A percentile compares a stretch with the other conserved stretches of the same genome.
phyloP scores from a whole-genome alignment of 1,284 basidiomycete genomes.

The Ganoderma resinaceum region DNA sequence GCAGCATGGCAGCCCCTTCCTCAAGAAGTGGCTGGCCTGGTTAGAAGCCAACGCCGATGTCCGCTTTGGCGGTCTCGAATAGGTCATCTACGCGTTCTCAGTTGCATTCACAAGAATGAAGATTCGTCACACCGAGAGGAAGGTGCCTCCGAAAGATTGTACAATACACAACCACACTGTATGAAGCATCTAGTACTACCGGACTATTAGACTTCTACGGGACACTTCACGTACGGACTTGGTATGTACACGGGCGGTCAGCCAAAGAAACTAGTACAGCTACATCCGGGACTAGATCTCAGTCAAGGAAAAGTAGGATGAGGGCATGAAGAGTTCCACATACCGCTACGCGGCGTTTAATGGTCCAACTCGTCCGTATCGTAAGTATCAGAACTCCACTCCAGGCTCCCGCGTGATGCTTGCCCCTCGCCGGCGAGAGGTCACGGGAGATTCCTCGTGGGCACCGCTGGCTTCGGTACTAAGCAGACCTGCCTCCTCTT shows the following conservation, averaged over 20 bases:
- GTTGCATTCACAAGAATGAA: background rate
- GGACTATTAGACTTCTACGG: conserved; percentile 24
- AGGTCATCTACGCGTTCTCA: conserved; percentile 4
- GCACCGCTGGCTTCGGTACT: conserved; percentile 37
- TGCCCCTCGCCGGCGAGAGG: conserved; percentile 36
- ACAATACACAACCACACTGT: conserved; percentile 15
- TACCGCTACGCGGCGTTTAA: background rate
- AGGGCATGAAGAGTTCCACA: background rate
- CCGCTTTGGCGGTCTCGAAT: conserved; percentile 77
- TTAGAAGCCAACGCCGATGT: conserved; percentile 91
- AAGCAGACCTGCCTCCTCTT: conserved; percentile 41
- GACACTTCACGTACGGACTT: background rate
- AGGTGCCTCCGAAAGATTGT: background rate
- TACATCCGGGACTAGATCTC: conserved; percentile 4
- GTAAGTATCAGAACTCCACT: background rate
- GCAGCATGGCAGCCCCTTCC: conserved; percentile 79
- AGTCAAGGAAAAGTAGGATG: background rate
- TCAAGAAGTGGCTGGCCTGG: conserved; percentile 92
- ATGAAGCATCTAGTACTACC: conserved; percentile 17
- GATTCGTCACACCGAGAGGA: background rate
- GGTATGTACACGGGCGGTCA: background rate
- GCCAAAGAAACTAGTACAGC: background rate
- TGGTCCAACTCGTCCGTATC: background rate
- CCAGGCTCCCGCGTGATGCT: conserved; percentile 20
- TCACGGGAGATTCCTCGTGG: conserved; percentile 32